These are phyloP conservation scores for Tinospora cordifolia DNA, from an alignment of 164 flowering plant genomes.

Conservation along the genomic window DNA sequence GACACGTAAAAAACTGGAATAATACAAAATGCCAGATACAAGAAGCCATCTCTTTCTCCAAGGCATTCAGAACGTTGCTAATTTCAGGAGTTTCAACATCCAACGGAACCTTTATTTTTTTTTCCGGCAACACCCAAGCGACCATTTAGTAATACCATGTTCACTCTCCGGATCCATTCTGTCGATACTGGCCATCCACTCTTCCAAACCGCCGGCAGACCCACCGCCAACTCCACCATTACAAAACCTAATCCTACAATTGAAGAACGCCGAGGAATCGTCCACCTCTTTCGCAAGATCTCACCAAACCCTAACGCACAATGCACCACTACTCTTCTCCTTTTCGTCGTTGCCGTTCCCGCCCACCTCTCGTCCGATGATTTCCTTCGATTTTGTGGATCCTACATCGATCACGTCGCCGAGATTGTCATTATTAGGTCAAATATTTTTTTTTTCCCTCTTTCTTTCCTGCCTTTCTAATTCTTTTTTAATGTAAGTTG, in stretches of 20 bases:
- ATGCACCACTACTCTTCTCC: slow-evolving; percentile 26
- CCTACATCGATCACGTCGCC: slow-evolving; percentile 36
- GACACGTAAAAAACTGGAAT: too few species aligned
- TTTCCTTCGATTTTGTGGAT: slow-evolving; percentile 56
- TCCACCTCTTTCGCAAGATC: slow-evolving; percentile 66
- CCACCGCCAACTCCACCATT: slow-evolving; percentile 10
- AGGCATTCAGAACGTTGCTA: too few species aligned
- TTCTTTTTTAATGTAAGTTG: too few species aligned
- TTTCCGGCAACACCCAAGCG: too few species aligned
- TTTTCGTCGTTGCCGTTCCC: slow-evolving; percentile 81
- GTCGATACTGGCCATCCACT: slow-evolving; percentile 47
- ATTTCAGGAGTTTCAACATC: too few species aligned
- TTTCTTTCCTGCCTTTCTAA: too few species aligned
- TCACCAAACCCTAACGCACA: slow-evolving; percentile 30
- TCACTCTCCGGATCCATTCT: slow-evolving; percentile 68
- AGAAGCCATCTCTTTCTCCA: too few species aligned
- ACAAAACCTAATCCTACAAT: slow-evolving; percentile 23
- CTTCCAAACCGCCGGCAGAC: slow-evolving; percentile 8
- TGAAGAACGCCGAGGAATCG: slow-evolving; percentile 59
- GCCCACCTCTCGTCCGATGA: slow-evolving; percentile 57
- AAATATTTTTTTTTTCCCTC: not conserved
- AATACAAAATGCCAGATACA: too few species aligned
- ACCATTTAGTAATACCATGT: slow-evolving; percentile 30
- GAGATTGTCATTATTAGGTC: slow-evolving; percentile 66
- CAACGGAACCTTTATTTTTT: too few species aligned